Evolutionary conservation across 306 rosid species (phyloP), one percentile per base, ranked within the genome.

Genomic region (Prunus armeniaca): DNA sequence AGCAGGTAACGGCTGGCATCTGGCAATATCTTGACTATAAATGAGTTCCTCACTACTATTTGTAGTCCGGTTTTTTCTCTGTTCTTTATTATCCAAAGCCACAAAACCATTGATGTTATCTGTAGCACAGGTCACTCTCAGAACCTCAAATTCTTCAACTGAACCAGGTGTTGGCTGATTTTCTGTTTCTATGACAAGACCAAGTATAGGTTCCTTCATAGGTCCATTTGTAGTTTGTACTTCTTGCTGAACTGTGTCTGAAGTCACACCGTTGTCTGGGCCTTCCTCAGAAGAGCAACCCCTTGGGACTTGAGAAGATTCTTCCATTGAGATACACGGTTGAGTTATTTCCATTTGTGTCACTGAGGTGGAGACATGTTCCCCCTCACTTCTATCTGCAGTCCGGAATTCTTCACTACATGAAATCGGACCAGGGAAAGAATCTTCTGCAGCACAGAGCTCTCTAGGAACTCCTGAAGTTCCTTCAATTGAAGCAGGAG

Each of bases 281-380:
- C 64, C 54, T 28, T 78, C 84, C 74, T 76, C 66, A 50, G 65
- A 58, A 65, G 75, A 67, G 78, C 54, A 74, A 80, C 84, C 81
- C 54, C 34, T 78, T 28, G 81, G 83, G 69, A 60, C 77, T 64
- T 77, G 74, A 71, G 82, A 57, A 49, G 54, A n/a, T 46, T 73
- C 84, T 81, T 86, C 71, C 69, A 54, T 78, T 76, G 91, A 78
- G 61, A 78, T 69, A 72, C 61, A 77, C 9, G 72, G 78, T 58
- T 65, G 85, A 81, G 70, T 64, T 72, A 52, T 61, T 78, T 84
- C 86, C 78, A 69, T 34, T 41, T 43, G 67, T 10, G 49, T 64
- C 47, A 52, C 67, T 64, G 82, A 74, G 20, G 70, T 62, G 15
- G 62, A 61, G 60, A 67, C 70, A 69, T 75, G 49, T 69, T 25